Conservation (phyloP, 306 rosid genomes). For the Datisca glomerata region DNA sequence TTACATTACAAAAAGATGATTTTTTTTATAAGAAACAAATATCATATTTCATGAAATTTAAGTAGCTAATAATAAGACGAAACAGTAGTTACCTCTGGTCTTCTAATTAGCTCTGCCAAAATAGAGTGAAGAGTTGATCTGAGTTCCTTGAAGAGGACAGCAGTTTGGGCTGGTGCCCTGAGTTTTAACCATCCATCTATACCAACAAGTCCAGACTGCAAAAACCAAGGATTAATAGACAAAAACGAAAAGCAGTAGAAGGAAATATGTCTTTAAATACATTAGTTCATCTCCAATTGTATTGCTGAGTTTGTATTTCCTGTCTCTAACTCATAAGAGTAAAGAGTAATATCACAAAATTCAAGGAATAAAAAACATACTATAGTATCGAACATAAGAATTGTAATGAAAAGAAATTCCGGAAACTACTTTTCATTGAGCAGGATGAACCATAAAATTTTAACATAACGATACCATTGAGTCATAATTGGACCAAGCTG, state of each 20-base stretch:
- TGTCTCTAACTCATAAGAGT: too few species aligned
- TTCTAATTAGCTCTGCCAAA: conserved; percentile 67
- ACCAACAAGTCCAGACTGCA: conserved; percentile 55
- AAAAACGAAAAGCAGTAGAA: not conserved
- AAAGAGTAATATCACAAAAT: too few species aligned
- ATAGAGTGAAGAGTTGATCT: conserved; percentile 67
- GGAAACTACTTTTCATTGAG: too few species aligned
- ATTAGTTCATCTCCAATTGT: not conserved
- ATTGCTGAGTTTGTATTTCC: too few species aligned
- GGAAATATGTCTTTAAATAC: not conserved
- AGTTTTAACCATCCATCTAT: conserved; percentile 95
- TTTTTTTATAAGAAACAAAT: not conserved
- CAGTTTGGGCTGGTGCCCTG: conserved; percentile 92
- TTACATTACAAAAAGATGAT: not conserved
- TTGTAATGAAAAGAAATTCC: too few species aligned
- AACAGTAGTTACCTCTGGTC: conserved; percentile 62
- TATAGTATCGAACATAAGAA: too few species aligned
- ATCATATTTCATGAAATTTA: not conserved
- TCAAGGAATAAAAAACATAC: too few species aligned
- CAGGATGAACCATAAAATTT: too few species aligned
- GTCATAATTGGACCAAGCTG: too few species aligned
- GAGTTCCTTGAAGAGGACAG: conserved; percentile 88
- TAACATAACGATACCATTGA: too few species aligned
- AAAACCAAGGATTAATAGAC: conserved; percentile 7
- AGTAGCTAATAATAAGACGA: conserved; percentile 5